Evolutionary conservation across 139 green algal genomes (phyloP).

Genomic region (Deuterostichococcus epilithicus): DNA sequence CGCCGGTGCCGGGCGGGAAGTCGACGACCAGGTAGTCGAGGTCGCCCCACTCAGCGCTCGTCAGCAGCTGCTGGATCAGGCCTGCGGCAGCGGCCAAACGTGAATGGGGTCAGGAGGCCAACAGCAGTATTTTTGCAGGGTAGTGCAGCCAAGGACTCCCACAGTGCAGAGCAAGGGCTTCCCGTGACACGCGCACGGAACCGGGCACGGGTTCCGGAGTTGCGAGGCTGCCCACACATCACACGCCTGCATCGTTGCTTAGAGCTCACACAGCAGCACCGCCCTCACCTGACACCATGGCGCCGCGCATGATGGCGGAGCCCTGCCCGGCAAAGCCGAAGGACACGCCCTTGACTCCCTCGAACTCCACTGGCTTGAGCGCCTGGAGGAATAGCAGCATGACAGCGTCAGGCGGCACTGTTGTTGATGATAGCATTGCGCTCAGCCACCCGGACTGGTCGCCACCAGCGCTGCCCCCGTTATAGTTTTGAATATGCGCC

Average conservation of each 20-base stretch:
- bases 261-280: neutral
- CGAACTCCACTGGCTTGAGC: conserved; percentile 86
- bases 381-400: conserved; percentile 16
- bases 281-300: conserved; percentile 89
- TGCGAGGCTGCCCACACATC: neutral
- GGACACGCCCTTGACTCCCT: conserved; percentile 94
- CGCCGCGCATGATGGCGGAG: conserved; percentile 95
- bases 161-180: neutral
- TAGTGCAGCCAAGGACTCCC: neutral
- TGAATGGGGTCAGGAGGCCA: too few species aligned
- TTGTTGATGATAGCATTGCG: too few species aligned
- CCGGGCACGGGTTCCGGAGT: too few species aligned
- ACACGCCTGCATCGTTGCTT: neutral
- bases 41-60: conserved; percentile 87
- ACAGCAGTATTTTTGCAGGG: neutral
- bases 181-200: too few species aligned
- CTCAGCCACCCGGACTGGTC: too few species aligned
- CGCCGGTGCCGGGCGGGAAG: conserved; percentile 96
- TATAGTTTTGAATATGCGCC: too few species aligned
- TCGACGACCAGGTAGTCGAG: conserved; percentile 98
- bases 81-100: too few species aligned
- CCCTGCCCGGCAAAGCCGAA: conserved; percentile 97
- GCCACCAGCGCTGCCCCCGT: too few species aligned
- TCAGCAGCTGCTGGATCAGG: conserved; percentile 94
- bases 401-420: neutral